These are phyloP conservation scores for Phlebiopsis gigantea DNA, from an alignment of 768 basidiomycete species.

Conservation along the genomic window DNA sequence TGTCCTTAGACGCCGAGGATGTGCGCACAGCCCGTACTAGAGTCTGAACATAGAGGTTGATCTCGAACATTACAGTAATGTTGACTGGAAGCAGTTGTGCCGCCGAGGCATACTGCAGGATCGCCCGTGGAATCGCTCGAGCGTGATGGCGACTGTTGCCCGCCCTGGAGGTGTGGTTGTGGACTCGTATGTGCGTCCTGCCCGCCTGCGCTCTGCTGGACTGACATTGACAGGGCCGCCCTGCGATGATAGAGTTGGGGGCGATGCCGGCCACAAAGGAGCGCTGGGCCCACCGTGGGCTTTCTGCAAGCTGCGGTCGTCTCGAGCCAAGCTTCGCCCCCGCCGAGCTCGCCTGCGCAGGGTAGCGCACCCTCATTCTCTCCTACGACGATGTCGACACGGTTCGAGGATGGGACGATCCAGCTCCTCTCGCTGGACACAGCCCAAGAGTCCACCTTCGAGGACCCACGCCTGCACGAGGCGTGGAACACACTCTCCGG, in stretches of 20 bases:
- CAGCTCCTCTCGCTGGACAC: background rate
- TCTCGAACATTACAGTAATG: no score
- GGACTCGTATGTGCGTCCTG: no score
- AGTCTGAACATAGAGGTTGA: no score
- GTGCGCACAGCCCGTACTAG: no score
- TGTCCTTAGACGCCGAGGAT: no score
- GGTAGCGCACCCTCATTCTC: background rate
- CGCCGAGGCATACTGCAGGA: no score
- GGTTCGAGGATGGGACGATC: background rate
- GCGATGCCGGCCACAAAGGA: background rate
- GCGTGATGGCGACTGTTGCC: no score
- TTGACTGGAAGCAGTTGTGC: no score
- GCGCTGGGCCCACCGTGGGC: background rate
- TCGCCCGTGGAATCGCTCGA: no score
- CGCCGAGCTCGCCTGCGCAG: background rate
- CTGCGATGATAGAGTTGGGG: background rate
- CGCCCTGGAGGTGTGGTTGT: no score
- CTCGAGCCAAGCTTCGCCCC: background rate
- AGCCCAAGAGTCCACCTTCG: background rate
- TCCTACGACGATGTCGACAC: background rate
- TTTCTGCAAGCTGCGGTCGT: background rate
- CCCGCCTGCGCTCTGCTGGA: no score
- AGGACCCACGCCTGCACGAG: background rate
- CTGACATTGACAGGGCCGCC: no score
- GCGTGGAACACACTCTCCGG: conserved; percentile 6